These are phyloP conservation scores for Rhodosporidiobolus sp. DNA, from an alignment of 768 basidiomycete species.

Conservation along the genomic window DNA sequence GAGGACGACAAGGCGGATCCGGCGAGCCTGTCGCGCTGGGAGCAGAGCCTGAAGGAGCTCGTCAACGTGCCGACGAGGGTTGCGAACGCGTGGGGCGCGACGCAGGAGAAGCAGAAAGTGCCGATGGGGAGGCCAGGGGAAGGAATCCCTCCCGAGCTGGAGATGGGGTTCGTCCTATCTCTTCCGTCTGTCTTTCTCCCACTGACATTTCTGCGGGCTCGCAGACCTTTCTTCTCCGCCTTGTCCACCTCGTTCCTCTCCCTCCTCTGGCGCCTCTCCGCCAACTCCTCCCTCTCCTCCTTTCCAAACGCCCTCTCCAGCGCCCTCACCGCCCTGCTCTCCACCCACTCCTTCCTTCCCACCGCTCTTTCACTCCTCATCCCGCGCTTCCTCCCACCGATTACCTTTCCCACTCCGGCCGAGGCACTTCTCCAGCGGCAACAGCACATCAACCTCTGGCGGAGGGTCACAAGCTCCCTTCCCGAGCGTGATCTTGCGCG, in stretches of 20 bases:
- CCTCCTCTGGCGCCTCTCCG: constrained; percentile 45
- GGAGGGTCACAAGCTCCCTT: constrained; percentile 57
- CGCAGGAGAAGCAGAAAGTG: not conserved
- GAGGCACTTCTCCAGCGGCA: constrained; percentile 38
- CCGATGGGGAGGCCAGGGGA: constrained; percentile 28
- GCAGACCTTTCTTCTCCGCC: constrained; percentile 55
- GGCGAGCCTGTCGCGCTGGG: constrained; percentile 56
- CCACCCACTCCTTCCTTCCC: not conserved
- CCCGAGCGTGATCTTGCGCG: constrained; percentile 57
- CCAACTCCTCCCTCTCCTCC: constrained; percentile 62
- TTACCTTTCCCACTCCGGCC: constrained; percentile 47
- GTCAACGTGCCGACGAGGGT: constrained; percentile 71
- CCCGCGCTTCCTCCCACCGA: constrained; percentile 56
- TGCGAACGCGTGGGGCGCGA: constrained; percentile 59
- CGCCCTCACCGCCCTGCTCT: not conserved
- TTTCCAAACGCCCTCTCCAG: constrained; percentile 62
- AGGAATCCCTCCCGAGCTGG: constrained; percentile 54
- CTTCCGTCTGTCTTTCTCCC: too few relatives aligned
- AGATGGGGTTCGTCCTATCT: not conserved
- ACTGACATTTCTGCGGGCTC: constrained; percentile 50
- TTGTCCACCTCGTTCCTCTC: constrained; percentile 51
- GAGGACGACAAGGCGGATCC: constrained; percentile 11
- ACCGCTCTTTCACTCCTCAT: constrained; percentile 61
- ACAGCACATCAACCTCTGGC: constrained; percentile 52
- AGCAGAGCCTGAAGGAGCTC: constrained; percentile 66